Evolutionary conservation across 1,284 basidiomycete genomes (phyloP), one percentile per base, ranked within the genome.

Genomic region (Laetiporus sulphureus): DNA sequence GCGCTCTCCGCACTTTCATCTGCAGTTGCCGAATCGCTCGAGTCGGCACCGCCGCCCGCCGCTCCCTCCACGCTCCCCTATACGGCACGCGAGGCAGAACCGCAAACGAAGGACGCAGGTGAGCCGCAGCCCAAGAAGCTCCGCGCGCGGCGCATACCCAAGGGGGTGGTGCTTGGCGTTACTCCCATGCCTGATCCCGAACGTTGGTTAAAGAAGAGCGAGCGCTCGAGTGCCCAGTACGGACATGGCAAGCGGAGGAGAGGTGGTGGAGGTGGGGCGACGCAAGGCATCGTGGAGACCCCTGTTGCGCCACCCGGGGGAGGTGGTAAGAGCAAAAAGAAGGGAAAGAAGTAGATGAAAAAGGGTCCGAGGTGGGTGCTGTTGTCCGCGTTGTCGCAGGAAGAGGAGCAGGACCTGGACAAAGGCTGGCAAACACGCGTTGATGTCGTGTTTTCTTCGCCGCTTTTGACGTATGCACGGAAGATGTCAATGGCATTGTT

Each of bases 181-280:
- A 86, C 84, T 4, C 83, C 84, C 16, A 68, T 75, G 24, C 83
- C 84, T 38, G 83, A 88, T 63, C 84, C 86, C 18, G 86, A 90
- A 58, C 68, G 87, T 47, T 88, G 86, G 83, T 61, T 89, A 45
- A 89, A 86, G 73, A 87, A 85, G 66, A 83, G 74, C 43, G 84
- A 85, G 59, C 67, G 85, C 13, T 27, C 47, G 72, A 79, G 32
- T 73, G 64, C 25, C 77, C 62, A 67, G 45, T 69, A 55, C 56
- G 55, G 65, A 62, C 58, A 70, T 65, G 69, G 67, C 53, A 76
- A 74, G 52, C 69, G 69, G 39, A 74, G 68, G 7, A 70, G 77
- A 40, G 72, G 72, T 41, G 36, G 23, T 6, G 71, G 77, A 40
- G 73, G 72, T 39, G 75, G 77, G 24, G 80, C 81, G 20, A 83